Evolutionary conservation across 768 basidiomycete genomes (phyloP).

Genomic region (Pleurotus sapidus): DNA sequence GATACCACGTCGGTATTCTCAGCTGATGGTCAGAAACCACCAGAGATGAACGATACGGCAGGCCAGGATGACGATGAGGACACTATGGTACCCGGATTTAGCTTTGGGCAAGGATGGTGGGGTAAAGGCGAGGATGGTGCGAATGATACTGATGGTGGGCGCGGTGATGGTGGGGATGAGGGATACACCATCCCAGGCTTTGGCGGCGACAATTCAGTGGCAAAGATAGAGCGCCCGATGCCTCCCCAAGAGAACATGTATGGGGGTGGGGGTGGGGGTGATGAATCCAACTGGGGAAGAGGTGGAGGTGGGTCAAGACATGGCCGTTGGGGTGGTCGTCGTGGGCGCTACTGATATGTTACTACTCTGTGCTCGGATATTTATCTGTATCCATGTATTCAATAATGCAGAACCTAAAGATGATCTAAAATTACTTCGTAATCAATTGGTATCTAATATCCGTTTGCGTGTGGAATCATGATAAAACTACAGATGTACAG

Average conservation of each 20-base stretch:
- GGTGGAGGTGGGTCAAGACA: slow-evolving; percentile 26
- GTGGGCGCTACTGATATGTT: slow-evolving; percentile 14
- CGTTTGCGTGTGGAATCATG: no score
- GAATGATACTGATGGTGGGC: slow-evolving; percentile 12
- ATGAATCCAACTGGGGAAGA: slow-evolving; percentile 27
- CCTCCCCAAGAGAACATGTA: slow-evolving; percentile 19
- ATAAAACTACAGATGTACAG: no score
- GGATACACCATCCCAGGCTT: slow-evolving; percentile 71
- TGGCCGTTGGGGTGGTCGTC: slow-evolving; percentile 24
- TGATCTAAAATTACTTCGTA: no score
- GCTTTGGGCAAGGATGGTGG: slow-evolving; percentile 44
- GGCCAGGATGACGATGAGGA: slow-evolving; percentile 76
- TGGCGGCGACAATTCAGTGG: slow-evolving; percentile 28
- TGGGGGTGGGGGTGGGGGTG: slow-evolving; percentile 26
- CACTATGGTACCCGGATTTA: slow-evolving; percentile 72
- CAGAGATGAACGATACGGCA: slow-evolving; percentile 55
- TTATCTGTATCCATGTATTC: no score
- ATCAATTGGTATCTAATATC: no score
- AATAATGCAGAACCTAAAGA: no score
- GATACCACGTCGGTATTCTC: slow-evolving; percentile 75
- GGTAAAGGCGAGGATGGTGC: slow-evolving; percentile 41
- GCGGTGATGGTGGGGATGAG: slow-evolving; percentile 21
- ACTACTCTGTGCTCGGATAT: background rate
- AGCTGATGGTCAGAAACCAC: slow-evolving; percentile 83
- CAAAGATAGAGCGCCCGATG: slow-evolving; percentile 17